Percentiles rank a stretch among this genome's conserved stretches.
phyloP scores from a whole-genome alignment of 2,329 filamentous ascomycete genomes.

The Cladosporium sp. region DNA sequence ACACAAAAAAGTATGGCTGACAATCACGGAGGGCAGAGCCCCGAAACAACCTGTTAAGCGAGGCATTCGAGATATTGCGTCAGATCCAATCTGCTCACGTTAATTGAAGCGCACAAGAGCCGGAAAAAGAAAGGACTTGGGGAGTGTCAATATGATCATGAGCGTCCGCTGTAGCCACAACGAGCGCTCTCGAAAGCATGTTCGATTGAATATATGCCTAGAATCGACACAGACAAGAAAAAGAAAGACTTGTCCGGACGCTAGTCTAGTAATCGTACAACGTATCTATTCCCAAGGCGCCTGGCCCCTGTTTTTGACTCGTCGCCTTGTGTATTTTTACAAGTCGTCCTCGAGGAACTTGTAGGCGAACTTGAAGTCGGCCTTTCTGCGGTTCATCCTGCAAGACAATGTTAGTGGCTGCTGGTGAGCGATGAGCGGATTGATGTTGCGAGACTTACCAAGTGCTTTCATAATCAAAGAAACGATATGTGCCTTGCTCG shows the following conservation, averaged over 20 bases:
- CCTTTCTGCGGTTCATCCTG: constrained; percentile 98
- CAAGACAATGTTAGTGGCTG: background rate
- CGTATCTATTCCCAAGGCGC: background rate
- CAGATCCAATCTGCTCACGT: too few species aligned
- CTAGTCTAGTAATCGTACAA: constrained; percentile 17
- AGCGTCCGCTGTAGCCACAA: background rate
- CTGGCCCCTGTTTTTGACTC: constrained; percentile 51
- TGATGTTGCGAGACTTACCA: constrained; percentile 63
- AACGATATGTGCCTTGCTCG: constrained; percentile 97
- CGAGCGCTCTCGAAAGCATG: constrained; percentile 10
- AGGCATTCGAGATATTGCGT: background rate
- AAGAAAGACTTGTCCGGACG: background rate
- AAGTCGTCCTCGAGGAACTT: constrained; percentile 96
- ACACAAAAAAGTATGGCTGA: background rate
- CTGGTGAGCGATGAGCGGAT: background rate
- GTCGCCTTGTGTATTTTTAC: constrained; percentile 53
- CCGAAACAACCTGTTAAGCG: background rate
- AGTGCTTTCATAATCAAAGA: constrained; percentile 99
- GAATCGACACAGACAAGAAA: background rate
- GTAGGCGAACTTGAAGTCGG: constrained; percentile 97
- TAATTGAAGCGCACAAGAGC: background rate
- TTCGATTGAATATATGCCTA: constrained; percentile 10
- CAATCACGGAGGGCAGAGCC: background rate
- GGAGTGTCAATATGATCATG: background rate
- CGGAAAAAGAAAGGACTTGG: background rate